Evolutionary conservation across 768 basidiomycete genomes (phyloP).

Genomic region (Mycena galopus): DNA sequence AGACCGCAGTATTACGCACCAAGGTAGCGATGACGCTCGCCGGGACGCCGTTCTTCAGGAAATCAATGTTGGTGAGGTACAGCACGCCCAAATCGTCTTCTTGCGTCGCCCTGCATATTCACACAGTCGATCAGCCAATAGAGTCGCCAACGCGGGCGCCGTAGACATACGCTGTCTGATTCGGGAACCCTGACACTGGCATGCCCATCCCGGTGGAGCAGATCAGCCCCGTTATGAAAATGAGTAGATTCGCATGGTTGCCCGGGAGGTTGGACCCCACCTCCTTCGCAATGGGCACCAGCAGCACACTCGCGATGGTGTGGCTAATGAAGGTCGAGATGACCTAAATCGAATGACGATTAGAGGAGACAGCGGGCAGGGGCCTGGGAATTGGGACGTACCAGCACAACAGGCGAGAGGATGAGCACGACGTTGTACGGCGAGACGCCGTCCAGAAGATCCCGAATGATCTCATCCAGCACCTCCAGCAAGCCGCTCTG

Average conservation of each 20-base stretch:
- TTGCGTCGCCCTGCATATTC: slow-evolving; percentile 84
- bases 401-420: slow-evolving; percentile 77
- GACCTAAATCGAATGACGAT: slow-evolving; percentile 56
- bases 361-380: slow-evolving; percentile 24
- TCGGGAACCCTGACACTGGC: slow-evolving; percentile 99
- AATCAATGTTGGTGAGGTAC: slow-evolving; percentile 89
- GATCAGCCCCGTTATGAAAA: slow-evolving; percentile 93
- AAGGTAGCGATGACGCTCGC: slow-evolving; percentile 91
- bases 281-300: slow-evolving; percentile 96
- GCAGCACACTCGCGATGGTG: slow-evolving; percentile 94
- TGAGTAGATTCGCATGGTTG: slow-evolving; percentile 82
- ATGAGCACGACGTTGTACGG: slow-evolving; percentile 81
- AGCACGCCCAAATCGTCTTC: slow-evolving; percentile 94
- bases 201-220: slow-evolving; percentile 98
- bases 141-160: slow-evolving; percentile 13
- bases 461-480: slow-evolving; percentile 74
- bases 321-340: slow-evolving; percentile 98
- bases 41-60: slow-evolving; percentile 93
- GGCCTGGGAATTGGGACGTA: slow-evolving; percentile 52
- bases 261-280: slow-evolving; percentile 84
- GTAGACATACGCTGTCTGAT: slow-evolving; percentile 96
- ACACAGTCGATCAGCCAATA: slow-evolving; percentile 17
- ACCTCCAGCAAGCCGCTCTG: slow-evolving; percentile 89
- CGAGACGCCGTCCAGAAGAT: slow-evolving; percentile 69
- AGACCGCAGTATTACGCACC: slow-evolving; percentile 62